Evolutionary conservation across 768 basidiomycete species (phyloP).

Genomic region (Saitozyma sp.): DNA sequence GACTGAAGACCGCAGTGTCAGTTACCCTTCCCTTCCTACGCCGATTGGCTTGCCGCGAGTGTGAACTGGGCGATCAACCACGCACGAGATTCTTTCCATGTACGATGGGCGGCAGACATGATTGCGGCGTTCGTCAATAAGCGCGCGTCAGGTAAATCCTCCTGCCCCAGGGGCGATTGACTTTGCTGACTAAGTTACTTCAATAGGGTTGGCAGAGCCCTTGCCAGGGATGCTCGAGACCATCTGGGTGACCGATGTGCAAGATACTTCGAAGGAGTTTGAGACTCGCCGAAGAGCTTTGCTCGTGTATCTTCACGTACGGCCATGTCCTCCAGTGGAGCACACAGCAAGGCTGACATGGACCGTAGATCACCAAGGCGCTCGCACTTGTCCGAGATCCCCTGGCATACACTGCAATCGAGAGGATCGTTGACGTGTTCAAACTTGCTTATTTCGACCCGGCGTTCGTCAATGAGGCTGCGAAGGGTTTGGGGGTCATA

Average conservation of each 20-base stretch:
- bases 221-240: slow-evolving; percentile 26
- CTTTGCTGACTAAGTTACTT: not conserved
- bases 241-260: slow-evolving; percentile 38
- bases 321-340: not conserved
- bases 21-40: slow-evolving; percentile 59
- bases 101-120: slow-evolving; percentile 43
- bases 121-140: slow-evolving; percentile 78
- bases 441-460: slow-evolving; percentile 57
- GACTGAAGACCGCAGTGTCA: slow-evolving; percentile 56
- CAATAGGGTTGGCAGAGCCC: slow-evolving; percentile 25
- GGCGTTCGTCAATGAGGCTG: slow-evolving; percentile 69
- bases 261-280: slow-evolving; percentile 37
- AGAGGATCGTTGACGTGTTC: slow-evolving; percentile 70
- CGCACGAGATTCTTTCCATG: slow-evolving; percentile 39
- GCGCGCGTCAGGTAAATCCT: slow-evolving; percentile 63
- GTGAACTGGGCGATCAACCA: slow-evolving; percentile 64
- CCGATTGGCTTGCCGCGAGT: slow-evolving; percentile 60
- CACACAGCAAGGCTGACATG: too few species aligned
- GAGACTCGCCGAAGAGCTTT: slow-evolving; percentile 31
- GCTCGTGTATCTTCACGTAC: slow-evolving; percentile 35
- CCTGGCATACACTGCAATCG: slow-evolving; percentile 60
- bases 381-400: slow-evolving; percentile 74
- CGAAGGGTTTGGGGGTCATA: slow-evolving; percentile 70
- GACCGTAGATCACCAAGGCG: slow-evolving; percentile 69
- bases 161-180: not conserved